Base-by-base conservation (phyloP, 345 rosid species). In the Eucalyptus pauciflora region DNA sequence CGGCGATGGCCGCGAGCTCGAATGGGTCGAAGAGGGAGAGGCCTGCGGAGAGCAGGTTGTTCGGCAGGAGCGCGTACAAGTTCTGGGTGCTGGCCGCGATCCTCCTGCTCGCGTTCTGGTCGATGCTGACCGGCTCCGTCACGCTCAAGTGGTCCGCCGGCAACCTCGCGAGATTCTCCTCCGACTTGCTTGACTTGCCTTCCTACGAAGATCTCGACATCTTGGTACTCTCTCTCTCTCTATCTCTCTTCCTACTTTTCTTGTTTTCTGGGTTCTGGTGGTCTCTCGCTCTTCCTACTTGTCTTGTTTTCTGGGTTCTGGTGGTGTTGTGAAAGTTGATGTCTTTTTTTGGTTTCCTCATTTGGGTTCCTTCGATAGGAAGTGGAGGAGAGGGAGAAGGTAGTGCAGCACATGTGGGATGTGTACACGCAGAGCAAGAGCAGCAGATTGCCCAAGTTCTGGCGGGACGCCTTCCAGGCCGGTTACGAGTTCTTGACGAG, bases 371-470 rank as follows among this genome's bases (percentile, higher is more conserved):
- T 2, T 80, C 85, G 33, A 33, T 50, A 96, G 98, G 97, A 95
- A 91, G 92, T 97, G 87, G 98, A 95, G 89, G 96, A 97, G 88
- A 94, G 96, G n/a, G 96, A 94, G 97, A 94, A 94, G 87, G 89
- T 92, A 87, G 99, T 95, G 93, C 93, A 90, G 93, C 94, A 89
- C 58, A 94, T 95, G 98, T 96, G 99, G 98, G 95, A 95, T 85
- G 92, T 94, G 86, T 97, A 97, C 90, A 93, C 94, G 31, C 97
- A 96, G 3, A 92, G 96, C 89, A 90, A 92, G 3, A 93, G 90
- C 10, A 92, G 86, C 51, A 94, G 91, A 46, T 87, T 97, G 90
- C 95, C 98, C 48, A 90, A 93, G 62, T 96, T 97, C 88, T 96
- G 98, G 98, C 92, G 87, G 58, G 96, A 93, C 46, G 98, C 99